Percentiles rank a stretch among this genome's conserved stretches.
Conservation (phyloP, 306 rosid species). For the Trifolium fragiferum region DNA sequence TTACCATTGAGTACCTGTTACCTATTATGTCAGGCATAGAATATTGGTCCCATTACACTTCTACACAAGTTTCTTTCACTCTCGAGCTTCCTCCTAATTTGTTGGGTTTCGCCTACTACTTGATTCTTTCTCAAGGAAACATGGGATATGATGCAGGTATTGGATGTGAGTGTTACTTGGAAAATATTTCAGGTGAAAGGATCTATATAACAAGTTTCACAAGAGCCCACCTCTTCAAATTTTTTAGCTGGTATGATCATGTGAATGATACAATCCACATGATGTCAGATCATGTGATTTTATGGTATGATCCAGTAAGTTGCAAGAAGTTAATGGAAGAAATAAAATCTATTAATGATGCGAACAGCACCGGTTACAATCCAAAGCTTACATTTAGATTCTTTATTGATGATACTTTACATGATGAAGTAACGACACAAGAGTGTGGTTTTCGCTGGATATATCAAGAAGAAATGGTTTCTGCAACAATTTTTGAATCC, state of each 20-base stretch:
- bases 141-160: background rate
- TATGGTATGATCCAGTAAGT: background rate
- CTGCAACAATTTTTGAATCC: background rate
- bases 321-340: background rate
- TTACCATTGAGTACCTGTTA: background rate
- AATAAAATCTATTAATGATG: background rate
- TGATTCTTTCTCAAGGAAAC: background rate
- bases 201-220: background rate
- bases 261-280: too few relatives aligned
- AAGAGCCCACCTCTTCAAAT: background rate
- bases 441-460: constrained; percentile 33
- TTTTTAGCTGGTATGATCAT: too few relatives aligned
- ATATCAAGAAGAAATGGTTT: background rate
- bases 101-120: constrained; percentile 18
- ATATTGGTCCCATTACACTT: background rate
- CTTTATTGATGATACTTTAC: background rate
- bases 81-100: background rate
- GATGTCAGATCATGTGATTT: constrained; percentile 8
- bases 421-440: background rate
- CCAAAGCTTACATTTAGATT: constrained; percentile 29
- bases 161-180: constrained; percentile 35
- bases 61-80: background rate
- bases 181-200: background rate
- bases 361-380: background rate
- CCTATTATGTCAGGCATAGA: background rate